Percentiles rank a stretch among this genome's conserved stretches.
Conservation (phyloP, 1,284 basidiomycete species). For the Pseudozyma sp. region DNA sequence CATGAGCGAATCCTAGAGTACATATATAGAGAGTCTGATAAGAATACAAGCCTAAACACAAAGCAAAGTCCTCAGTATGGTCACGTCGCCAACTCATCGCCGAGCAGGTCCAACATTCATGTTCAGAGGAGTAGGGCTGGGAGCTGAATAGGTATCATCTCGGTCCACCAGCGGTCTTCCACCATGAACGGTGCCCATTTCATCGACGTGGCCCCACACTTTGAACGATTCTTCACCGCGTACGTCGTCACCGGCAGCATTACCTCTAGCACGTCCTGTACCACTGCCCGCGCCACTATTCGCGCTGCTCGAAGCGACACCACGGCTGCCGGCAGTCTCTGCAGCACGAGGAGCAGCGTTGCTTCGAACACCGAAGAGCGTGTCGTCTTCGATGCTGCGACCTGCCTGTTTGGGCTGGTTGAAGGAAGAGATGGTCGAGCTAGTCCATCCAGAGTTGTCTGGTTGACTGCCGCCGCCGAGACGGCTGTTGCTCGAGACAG, state of each 20-base stretch:
- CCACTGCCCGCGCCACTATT: background rate
- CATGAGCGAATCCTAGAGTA: background rate
- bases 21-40: background rate
- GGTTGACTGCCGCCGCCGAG: constrained; percentile 30
- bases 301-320: constrained; percentile 5
- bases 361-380: constrained; percentile 61
- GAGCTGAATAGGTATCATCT: constrained; percentile 61
- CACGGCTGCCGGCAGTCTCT: constrained; percentile 13
- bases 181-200: constrained; percentile 59
- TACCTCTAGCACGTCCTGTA: constrained; percentile 2
- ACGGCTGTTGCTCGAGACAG: constrained; percentile 47
- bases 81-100: constrained; percentile 1
- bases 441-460: constrained; percentile 49
- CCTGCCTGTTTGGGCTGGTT: constrained; percentile 44
- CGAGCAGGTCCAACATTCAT: constrained; percentile 32
- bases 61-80: background rate
- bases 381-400: constrained; percentile 64
- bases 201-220: constrained; percentile 53
- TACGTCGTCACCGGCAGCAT: constrained; percentile 4
- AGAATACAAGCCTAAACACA: background rate
- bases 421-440: constrained; percentile 51
- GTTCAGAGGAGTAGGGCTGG: constrained; percentile 57
- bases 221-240: constrained; percentile 41
- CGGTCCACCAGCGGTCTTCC: constrained; percentile 55
- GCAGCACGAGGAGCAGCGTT: constrained; percentile 25